These are phyloP conservation scores for Isatis tinctoria DNA, from an alignment of 345 rosid genomes.

Conservation along the genomic window DNA sequence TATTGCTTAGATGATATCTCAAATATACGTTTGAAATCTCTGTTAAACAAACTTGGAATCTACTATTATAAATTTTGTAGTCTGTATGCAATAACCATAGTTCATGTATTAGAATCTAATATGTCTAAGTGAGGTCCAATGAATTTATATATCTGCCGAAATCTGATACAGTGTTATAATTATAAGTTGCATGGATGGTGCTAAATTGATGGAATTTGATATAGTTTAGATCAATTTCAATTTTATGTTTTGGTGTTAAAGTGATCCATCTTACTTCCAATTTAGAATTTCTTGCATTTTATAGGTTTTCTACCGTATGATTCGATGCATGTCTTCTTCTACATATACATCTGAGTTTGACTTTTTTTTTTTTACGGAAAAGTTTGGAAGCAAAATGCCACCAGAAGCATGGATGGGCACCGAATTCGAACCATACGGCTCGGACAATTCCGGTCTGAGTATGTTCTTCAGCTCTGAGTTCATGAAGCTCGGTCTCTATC, in stretches of 20 bases:
- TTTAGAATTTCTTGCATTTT: too few relatives aligned
- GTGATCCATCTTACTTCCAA: too few relatives aligned
- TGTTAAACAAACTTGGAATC: too few relatives aligned
- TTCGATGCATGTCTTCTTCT: neutral
- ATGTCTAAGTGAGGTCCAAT: neutral
- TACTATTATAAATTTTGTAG: neutral
- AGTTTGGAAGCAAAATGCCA: constrained; percentile 2
- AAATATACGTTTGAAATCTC: too few relatives aligned
- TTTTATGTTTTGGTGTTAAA: neutral
- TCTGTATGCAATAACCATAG: neutral
- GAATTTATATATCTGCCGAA: too few relatives aligned
- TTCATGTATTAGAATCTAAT: neutral
- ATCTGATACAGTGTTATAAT: too few relatives aligned
- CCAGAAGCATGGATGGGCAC: constrained; percentile 26
- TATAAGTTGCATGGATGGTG: neutral
- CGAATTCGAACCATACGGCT: constrained; percentile 17
- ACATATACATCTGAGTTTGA: neutral
- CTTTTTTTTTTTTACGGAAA: neutral
- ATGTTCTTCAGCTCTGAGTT: constrained; percentile 22
- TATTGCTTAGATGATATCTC: neutral
- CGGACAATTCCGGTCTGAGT: constrained; percentile 3
- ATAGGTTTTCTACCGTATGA: neutral
- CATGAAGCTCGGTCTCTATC: constrained; percentile 22
- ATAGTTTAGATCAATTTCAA: neutral
- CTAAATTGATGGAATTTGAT: neutral